Evolutionary conservation across 2,329 filamentous ascomycete species (phyloP).

Genomic region (Huntiella bhutanensis): DNA sequence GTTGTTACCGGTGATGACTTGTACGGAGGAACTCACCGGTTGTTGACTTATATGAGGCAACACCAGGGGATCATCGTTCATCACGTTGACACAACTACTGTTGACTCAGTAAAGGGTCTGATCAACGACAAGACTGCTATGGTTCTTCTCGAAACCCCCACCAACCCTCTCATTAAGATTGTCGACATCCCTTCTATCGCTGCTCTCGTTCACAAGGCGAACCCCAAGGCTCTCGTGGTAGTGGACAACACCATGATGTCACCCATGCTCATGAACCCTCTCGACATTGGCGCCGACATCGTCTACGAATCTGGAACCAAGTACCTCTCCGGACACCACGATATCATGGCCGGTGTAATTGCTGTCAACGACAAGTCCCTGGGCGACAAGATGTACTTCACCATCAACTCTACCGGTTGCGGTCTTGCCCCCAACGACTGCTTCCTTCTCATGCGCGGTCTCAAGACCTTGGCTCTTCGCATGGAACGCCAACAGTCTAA

Average conservation of each 20-base stretch:
- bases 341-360: slow-evolving; percentile 96
- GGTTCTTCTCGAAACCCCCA: slow-evolving; percentile 90
- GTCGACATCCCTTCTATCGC: slow-evolving; percentile 78
- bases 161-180: slow-evolving; percentile 95
- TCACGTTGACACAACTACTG: slow-evolving; percentile 82
- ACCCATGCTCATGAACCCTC: slow-evolving; percentile 78
- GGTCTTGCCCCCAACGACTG: slow-evolving; percentile 89
- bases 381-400: slow-evolving; percentile 84
- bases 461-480: slow-evolving; percentile 91
- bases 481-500: slow-evolving; percentile 98
- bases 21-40: slow-evolving; percentile 84
- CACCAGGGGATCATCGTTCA: slow-evolving; percentile 86
- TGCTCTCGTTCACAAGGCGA: slow-evolving; percentile 53
- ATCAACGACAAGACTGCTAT: slow-evolving; percentile 73
- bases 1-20: slow-evolving; percentile 94
- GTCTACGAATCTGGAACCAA: slow-evolving; percentile 97
- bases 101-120: slow-evolving; percentile 48
- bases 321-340: slow-evolving; percentile 93
- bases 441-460: slow-evolving; percentile 82
- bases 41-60: slow-evolving; percentile 77
- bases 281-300: slow-evolving; percentile 86
- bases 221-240: slow-evolving; percentile 61
- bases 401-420: slow-evolving; percentile 90
- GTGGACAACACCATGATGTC: slow-evolving; percentile 99
- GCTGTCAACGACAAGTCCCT: slow-evolving; percentile 68